phyloP scores from a whole-genome alignment of 371 early-diverging fungal genomes.

The Mortierella sp. region DNA sequence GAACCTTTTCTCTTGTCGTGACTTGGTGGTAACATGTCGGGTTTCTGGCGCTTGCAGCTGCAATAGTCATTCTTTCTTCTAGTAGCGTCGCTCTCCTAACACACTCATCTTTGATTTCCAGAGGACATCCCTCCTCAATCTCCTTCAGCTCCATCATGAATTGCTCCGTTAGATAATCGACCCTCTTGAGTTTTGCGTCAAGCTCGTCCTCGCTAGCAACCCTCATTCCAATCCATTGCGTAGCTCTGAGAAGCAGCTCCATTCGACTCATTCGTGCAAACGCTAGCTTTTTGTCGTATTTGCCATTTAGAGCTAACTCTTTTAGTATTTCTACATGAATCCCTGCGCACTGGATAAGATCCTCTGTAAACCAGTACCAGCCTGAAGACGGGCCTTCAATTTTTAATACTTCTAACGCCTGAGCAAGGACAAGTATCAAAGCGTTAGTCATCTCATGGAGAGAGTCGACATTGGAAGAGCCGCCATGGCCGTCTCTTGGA shows the following conservation, averaged over 20 bases:
- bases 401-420: conserved; percentile 16
- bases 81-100: background rate
- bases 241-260: conserved; percentile 6
- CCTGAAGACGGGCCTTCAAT: conserved; percentile 13
- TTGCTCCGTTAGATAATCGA: background rate
- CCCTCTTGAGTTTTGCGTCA: background rate
- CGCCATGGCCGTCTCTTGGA: conserved; percentile 30
- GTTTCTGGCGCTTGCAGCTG: conserved; percentile 7
- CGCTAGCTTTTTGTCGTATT: conserved; percentile 13
- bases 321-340: conserved; percentile 9
- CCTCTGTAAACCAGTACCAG: conserved; percentile 56
- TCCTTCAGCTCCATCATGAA: conserved; percentile 11
- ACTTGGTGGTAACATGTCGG: background rate
- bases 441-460: conserved; percentile 25
- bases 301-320: conserved; percentile 20
- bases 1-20: conserved; percentile 43
- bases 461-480: conserved; percentile 24
- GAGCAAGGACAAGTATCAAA: conserved; percentile 14
- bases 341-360: conserved; percentile 25
- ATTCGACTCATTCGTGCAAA: conserved; percentile 22
- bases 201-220: background rate
- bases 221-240: conserved; percentile 21
- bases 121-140: conserved; percentile 5
- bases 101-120: conserved; percentile 19
- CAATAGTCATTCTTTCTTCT: conserved; percentile 9